Evolutionary conservation across 306 rosid genomes (phyloP).

Genomic region (Vicia faba): DNA sequence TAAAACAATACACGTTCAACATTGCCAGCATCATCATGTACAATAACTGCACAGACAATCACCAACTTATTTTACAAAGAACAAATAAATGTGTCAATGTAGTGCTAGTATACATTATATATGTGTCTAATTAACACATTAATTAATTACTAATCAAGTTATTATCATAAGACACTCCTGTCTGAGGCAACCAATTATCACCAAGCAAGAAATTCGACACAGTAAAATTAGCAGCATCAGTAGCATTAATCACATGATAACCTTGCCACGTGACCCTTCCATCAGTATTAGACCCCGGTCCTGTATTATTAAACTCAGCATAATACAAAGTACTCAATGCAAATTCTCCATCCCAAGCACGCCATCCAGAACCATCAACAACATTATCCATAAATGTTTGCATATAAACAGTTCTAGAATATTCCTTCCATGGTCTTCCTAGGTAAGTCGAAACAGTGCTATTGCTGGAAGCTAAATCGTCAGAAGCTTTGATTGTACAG

Average conservation of each 20-base stretch:
- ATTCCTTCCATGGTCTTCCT: constrained; percentile 92
- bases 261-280: constrained; percentile 71
- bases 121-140: not conserved
- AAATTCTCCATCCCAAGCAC: constrained; percentile 75
- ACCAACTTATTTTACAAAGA: constrained; percentile 26
- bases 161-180: constrained; percentile 66
- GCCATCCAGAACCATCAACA: constrained; percentile 65
- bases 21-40: constrained; percentile 14
- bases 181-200: constrained; percentile 73
- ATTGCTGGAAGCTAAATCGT: constrained; percentile 49
- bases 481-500: constrained; percentile 62
- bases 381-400: constrained; percentile 57
- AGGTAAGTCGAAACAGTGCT: constrained; percentile 48
- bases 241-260: constrained; percentile 62
- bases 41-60: not conserved
- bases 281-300: constrained; percentile 61
- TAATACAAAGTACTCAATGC: constrained; percentile 75
- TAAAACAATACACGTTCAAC: constrained; percentile 17
- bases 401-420: constrained; percentile 77
- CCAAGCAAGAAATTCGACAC: constrained; percentile 65
- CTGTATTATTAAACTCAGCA: constrained; percentile 70
- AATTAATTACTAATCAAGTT: constrained; percentile 26
- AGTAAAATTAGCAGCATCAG: constrained; percentile 74
- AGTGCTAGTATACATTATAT: not conserved
- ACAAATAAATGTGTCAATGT: constrained; percentile 18